A percentile compares a stretch with the other conserved stretches of the same genome.
Evolutionary conservation across 345 rosid genomes (phyloP).

Genomic region (Euphorbia lathyris): DNA sequence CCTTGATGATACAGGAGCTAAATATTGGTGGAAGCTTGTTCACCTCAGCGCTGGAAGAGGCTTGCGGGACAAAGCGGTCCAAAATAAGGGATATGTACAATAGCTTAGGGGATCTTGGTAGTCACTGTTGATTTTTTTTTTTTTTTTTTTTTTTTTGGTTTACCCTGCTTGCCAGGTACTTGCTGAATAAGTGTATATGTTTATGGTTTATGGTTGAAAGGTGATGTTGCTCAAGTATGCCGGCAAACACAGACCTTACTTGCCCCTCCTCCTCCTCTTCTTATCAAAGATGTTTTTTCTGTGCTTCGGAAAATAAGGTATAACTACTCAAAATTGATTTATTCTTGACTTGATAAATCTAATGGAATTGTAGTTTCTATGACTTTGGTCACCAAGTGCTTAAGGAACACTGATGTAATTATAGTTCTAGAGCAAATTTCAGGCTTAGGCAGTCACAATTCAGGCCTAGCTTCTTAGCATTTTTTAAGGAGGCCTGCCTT

Average conservation of each 20-base stretch:
- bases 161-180: not conserved
- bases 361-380: slow-evolving; percentile 8
- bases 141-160: not conserved
- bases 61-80: slow-evolving; percentile 71
- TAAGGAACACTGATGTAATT: not conserved
- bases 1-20: slow-evolving; percentile 53
- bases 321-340: slow-evolving; percentile 18
- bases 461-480: not conserved
- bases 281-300: slow-evolving; percentile 64
- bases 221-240: slow-evolving; percentile 89
- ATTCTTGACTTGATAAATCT: not conserved
- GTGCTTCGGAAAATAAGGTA: slow-evolving; percentile 75
- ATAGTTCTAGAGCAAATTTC: not conserved
- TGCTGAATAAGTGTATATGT: slow-evolving; percentile 8
- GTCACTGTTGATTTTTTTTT: slow-evolving; percentile 13
- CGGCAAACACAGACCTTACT: slow-evolving; percentile 81
- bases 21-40: slow-evolving; percentile 86
- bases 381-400: not conserved
- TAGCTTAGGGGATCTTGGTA: slow-evolving; percentile 85
- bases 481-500: not conserved
- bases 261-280: slow-evolving; percentile 66
- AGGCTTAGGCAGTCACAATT: not conserved
- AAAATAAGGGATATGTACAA: slow-evolving; percentile 76
- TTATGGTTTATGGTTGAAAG: slow-evolving; percentile 34
- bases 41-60: slow-evolving; percentile 76